Evolutionary conservation across 768 basidiomycete genomes (phyloP).

Genomic region (Termitomyces sp.): DNA sequence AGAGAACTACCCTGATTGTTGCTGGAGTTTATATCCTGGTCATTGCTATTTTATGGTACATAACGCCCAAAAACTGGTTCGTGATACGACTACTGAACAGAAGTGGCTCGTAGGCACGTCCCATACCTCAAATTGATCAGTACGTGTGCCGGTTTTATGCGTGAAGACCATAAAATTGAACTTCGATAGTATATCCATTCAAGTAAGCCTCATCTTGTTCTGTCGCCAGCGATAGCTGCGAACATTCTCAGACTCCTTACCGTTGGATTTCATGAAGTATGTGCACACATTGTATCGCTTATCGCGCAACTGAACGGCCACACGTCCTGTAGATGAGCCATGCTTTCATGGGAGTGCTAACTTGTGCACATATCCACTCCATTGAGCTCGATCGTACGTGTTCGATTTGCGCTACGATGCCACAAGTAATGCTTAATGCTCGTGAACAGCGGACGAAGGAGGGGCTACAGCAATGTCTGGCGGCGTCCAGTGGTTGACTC

Average conservation of each 20-base stretch:
- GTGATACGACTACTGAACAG: background rate
- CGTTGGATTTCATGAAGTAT: constrained; percentile 85
- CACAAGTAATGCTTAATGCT: background rate
- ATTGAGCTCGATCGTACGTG: constrained; percentile 82
- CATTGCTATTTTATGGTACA: constrained; percentile 80
- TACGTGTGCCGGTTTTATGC: constrained; percentile 28
- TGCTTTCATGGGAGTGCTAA: constrained; percentile 72
- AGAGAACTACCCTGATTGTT: constrained; percentile 72
- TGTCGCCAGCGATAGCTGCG: background rate
- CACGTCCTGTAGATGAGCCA: constrained; percentile 70
- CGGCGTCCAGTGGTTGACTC: constrained; percentile 74
- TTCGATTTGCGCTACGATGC: background rate
- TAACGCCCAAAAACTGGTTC: background rate
- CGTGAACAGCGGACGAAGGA: constrained; percentile 70
- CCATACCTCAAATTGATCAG: constrained; percentile 21
- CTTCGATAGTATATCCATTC: constrained; percentile 74
- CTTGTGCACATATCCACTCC: constrained; percentile 81
- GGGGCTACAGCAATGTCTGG: constrained; percentile 86
- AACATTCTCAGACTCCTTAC: constrained; percentile 57
- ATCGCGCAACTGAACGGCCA: background rate
- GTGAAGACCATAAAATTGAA: background rate
- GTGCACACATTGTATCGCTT: constrained; percentile 1
- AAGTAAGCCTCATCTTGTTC: constrained; percentile 50
- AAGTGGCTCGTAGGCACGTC: background rate
- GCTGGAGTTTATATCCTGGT: constrained; percentile 69